A percentile compares a stretch with the other conserved stretches of the same genome.
Conservation (phyloP, 257 asterid species). For the Solanum peruvianum region DNA sequence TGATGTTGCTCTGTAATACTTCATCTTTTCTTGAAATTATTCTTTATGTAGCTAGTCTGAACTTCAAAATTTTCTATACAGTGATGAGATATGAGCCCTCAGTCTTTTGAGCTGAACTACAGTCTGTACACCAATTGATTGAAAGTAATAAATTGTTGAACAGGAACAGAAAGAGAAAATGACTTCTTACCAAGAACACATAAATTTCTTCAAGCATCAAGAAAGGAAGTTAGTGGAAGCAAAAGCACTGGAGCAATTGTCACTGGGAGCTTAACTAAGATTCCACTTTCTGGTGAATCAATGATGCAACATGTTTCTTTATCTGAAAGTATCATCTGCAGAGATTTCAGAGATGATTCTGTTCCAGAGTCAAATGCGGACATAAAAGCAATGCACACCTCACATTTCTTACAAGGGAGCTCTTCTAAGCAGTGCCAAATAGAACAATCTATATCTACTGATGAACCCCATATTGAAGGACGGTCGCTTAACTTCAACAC, state of each 20-base stretch:
- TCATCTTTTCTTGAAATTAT: neutral
- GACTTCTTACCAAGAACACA: conserved; percentile 8
- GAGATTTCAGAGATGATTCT: conserved; percentile 18
- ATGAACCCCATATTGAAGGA: neutral
- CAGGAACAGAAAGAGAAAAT: conserved; percentile 20
- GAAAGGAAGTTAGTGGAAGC: conserved; percentile 7
- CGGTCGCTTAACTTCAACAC: neutral
- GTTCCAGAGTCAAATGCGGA: conserved; percentile 17
- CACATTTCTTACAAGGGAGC: neutral
- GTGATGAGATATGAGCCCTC: neutral
- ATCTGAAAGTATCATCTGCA: conserved; percentile 13
- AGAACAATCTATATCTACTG: neutral
- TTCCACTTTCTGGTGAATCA: conserved; percentile 14
- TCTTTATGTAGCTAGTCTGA: neutral
- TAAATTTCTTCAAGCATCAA: conserved; percentile 10
- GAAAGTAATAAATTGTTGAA: neutral
- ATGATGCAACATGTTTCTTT: conserved; percentile 6
- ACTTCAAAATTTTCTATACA: neutral
- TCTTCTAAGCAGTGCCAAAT: neutral
- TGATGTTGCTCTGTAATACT: neutral
- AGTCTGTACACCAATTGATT: neutral
- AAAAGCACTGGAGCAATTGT: conserved; percentile 14
- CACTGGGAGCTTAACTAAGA: conserved; percentile 1
- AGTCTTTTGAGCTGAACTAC: neutral
- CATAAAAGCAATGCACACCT: neutral